Evolutionary conservation across 305 asterid genomes (phyloP).

Genomic region (Petunia hybrid): DNA sequence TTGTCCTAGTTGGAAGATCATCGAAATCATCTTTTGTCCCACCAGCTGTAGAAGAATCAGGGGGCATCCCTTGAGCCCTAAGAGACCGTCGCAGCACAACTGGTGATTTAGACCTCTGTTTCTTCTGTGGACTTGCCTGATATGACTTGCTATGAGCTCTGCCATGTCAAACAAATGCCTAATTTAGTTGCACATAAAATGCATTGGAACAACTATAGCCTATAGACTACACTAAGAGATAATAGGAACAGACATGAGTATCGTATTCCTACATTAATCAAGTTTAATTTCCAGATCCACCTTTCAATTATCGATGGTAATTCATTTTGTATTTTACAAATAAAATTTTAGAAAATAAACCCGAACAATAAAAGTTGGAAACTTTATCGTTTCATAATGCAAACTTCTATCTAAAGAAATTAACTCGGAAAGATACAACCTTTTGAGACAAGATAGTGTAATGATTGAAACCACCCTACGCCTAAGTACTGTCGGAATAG

Average conservation of each 20-base stretch:
- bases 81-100: constrained; percentile 82
- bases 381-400: not conserved
- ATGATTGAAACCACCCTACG: not conserved
- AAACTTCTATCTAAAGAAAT: not conserved
- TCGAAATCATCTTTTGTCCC: constrained; percentile 61
- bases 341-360: not conserved
- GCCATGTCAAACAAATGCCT: constrained; percentile 35
- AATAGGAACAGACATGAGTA: not conserved
- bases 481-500: not conserved
- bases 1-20: constrained; percentile 37
- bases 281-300: not conserved
- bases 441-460: no score
- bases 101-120: constrained; percentile 61
- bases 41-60: constrained; percentile 65
- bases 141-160: constrained; percentile 68
- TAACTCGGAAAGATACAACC: not conserved
- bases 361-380: not conserved
- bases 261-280: not conserved
- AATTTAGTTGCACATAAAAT: not conserved
- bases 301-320: not conserved
- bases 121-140: constrained; percentile 69
- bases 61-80: constrained; percentile 80
- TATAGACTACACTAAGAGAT: not conserved
- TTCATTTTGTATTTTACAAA: not conserved
- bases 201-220: not conserved